These are phyloP conservation scores for Rhizoclosmatium sp. DNA, from an alignment of 192 early-diverging fungal genomes.

Conservation along the genomic window DNA sequence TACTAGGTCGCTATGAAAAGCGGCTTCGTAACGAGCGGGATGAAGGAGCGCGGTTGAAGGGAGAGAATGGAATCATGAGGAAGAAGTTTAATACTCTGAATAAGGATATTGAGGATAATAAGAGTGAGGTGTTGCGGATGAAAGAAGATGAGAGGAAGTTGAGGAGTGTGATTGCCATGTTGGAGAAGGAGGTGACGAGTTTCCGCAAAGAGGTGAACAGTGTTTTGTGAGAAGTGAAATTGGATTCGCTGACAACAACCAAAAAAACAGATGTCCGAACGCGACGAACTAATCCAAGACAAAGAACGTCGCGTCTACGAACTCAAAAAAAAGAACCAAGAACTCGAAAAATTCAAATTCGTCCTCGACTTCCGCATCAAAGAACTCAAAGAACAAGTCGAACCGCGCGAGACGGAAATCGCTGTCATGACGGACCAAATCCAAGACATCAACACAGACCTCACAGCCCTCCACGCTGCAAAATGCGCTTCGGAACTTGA, in stretches of 20 bases:
- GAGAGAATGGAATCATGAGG: conserved; percentile 70
- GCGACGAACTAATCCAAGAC: conserved; percentile 65
- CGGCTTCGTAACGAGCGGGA: conserved; percentile 58
- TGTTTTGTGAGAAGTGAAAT: not conserved
- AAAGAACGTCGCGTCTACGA: conserved; percentile 65
- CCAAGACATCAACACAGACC: conserved; percentile 55
- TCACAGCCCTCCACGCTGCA: conserved; percentile 45
- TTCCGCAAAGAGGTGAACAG: conserved; percentile 60
- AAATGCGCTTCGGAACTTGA: conserved; percentile 38
- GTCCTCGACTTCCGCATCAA: conserved; percentile 66
- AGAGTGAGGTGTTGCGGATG: conserved; percentile 56
- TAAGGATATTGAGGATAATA: conserved; percentile 67
- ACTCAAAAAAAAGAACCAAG: conserved; percentile 68
- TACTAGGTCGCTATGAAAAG: conserved; percentile 55
- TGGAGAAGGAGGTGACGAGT: conserved; percentile 61
- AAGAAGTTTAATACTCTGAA: conserved; percentile 69
- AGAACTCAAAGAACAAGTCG: conserved; percentile 65
- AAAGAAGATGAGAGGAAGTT: conserved; percentile 59
- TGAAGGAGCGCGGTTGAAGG: conserved; percentile 61
- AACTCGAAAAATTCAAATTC: conserved; percentile 72
- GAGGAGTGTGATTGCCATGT: conserved; percentile 46
- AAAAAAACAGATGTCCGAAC: conserved; percentile 54
- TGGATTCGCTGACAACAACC: not conserved
- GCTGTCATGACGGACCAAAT: conserved; percentile 60
- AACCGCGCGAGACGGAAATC: conserved; percentile 64